A percentile compares a stretch with the other conserved stretches of the same genome.
Conservation (phyloP, 192 early-diverging fungal species). For the Podochytrium sp. region DNA sequence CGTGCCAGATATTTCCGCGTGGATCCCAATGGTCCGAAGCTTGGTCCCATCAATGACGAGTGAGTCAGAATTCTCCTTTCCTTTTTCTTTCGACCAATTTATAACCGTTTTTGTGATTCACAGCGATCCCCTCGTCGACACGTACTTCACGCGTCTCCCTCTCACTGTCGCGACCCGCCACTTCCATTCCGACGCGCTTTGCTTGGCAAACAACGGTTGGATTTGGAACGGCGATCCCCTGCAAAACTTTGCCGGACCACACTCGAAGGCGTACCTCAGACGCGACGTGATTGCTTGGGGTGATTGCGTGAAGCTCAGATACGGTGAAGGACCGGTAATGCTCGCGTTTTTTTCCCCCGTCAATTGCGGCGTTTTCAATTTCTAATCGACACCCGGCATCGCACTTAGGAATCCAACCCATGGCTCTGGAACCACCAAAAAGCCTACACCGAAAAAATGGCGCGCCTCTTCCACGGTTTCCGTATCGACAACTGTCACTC, state of each 20-base stretch:
- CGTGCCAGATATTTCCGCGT: constrained; percentile 84
- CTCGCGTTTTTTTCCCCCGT: neutral
- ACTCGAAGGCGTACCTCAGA: constrained; percentile 86
- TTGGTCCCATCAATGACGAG: constrained; percentile 72
- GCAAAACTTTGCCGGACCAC: constrained; percentile 88
- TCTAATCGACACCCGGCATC: constrained; percentile 6
- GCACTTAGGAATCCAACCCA: constrained; percentile 76
- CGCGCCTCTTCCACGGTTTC: constrained; percentile 90
- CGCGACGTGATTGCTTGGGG: constrained; percentile 99
- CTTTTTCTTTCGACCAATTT: neutral
- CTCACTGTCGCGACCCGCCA: constrained; percentile 52
- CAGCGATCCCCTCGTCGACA: constrained; percentile 89
- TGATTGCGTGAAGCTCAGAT: constrained; percentile 98
- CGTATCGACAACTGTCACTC: constrained; percentile 99
- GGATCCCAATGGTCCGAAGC: constrained; percentile 84
- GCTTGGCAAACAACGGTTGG: constrained; percentile 96
- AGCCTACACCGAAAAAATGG: constrained; percentile 87
- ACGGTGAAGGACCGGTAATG: constrained; percentile 72
- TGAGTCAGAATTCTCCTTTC: constrained; percentile 33
- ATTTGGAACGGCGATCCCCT: constrained; percentile 82
- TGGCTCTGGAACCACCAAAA: constrained; percentile 97
- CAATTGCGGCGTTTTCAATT: neutral
- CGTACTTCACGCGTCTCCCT: constrained; percentile 90
- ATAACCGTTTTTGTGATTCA: neutral
- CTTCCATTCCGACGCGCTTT: constrained; percentile 70